Evolutionary conservation across 176 grass and related monocot genomes (phyloP).

Genomic region (Canna indica): DNA sequence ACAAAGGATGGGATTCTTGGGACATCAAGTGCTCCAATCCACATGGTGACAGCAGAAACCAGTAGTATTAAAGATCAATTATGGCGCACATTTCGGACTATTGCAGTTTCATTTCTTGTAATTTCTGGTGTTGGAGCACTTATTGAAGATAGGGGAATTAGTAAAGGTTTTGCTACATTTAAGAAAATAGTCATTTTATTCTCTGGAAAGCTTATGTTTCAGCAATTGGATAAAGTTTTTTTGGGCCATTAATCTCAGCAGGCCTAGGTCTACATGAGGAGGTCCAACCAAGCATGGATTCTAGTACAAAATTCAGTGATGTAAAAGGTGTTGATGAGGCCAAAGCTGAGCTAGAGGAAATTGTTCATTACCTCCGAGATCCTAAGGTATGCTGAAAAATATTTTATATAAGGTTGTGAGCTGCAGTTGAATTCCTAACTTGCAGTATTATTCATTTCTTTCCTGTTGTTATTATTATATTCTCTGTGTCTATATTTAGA

Average conservation of each 20-base stretch:
- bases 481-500: too few relatives aligned
- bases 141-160: slow-evolving; percentile 90
- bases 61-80: slow-evolving; percentile 88
- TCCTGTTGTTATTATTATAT: not conserved
- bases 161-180: slow-evolving; percentile 53
- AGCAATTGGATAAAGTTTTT: not conserved
- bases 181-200: not conserved
- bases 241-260: slow-evolving; percentile 27
- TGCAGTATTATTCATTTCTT: not conserved
- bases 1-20: slow-evolving; percentile 82
- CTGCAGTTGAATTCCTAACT: not conserved
- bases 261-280: slow-evolving; percentile 82
- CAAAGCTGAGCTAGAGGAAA: slow-evolving; percentile 97
- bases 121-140: slow-evolving; percentile 90
- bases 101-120: slow-evolving; percentile 82
- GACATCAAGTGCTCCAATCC: slow-evolving; percentile 68
- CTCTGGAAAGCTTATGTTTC: not conserved
- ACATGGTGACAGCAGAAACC: slow-evolving; percentile 80
- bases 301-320: slow-evolving; percentile 83
- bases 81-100: slow-evolving; percentile 85
- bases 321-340: slow-evolving; percentile 96
- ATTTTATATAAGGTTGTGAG: not conserved
- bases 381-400: too few relatives aligned
- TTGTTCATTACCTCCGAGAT: slow-evolving; percentile 96
- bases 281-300: slow-evolving; percentile 82